Base-by-base conservation (phyloP, 805 yeast species). In the Cyberlindnera euphorbiiphila region DNA sequence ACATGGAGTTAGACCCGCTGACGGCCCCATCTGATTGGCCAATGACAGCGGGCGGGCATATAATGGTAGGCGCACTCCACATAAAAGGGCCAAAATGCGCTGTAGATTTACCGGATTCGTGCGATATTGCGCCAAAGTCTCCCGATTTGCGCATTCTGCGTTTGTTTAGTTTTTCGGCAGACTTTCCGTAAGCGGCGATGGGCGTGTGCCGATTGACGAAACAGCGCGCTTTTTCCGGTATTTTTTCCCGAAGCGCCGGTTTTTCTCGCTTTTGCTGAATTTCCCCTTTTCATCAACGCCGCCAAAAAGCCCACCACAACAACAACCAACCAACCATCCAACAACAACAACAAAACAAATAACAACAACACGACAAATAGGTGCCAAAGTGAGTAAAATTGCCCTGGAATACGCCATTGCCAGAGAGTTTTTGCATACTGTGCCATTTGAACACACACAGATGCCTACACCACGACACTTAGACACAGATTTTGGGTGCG, bases 161-260 rank as follows among this genome's bases (percentile, higher is more conserved):
- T 21, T 29, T 20, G 19, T 10, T 25, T 6, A 6, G 14, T 5
- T 15, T 25, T 33, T 29, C 9, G 26, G 35, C 38, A 35, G 25
- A 13, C 29, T 16, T 9, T 20, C 36, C 31, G 29, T 15, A 24
- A 23, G 9, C n/a, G 29, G 23, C 15, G 25, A 14, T 24, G 21
- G 16, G 20, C 11, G 4, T 36, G 23, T 29, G 42, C 42, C 36
- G 34, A 26, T 22, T 34, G 25, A 41, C 40, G 33, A 17, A 20
- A 21, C 10, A 9, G 32, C 42, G 39, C 42, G 45, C 49, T 39
- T 40, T 37, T 46, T 37, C 38, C 26, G 36, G 47, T 26, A 29
- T 35, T 39, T 42, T 39, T 39, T 40, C 48, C 32, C 35, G 24
- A 26, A 31, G 15, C 27, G 15, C 26, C 17, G 13, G 25, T 41